phyloP scores from a whole-genome alignment of 805 yeast species.

The Hanseniaspora thailandica region DNA sequence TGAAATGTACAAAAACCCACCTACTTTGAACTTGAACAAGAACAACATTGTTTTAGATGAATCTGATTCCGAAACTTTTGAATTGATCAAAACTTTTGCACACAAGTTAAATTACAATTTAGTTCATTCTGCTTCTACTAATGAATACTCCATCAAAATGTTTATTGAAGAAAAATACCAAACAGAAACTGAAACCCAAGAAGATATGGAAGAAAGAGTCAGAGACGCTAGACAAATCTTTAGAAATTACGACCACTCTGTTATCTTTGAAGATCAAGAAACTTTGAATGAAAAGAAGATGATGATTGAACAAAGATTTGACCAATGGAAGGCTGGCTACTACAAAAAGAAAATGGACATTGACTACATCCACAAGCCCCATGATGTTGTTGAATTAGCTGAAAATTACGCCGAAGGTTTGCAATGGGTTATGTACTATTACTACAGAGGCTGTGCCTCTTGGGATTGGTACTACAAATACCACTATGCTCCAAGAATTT shows the following conservation, averaged over 20 bases:
- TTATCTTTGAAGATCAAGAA: conserved; percentile 46
- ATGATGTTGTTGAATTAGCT: conserved; percentile 49
- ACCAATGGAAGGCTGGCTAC: conserved; percentile 74
- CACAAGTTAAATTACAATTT: conserved; percentile 55
- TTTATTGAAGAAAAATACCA: conserved; percentile 41
- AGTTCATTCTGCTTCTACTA: conserved; percentile 48
- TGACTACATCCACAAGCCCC: conserved; percentile 44
- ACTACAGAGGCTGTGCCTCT: conserved; percentile 80
- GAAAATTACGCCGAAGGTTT: conserved; percentile 84
- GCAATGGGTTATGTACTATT: conserved; percentile 91
- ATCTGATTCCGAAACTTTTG: conserved; percentile 39
- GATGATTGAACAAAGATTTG: conserved; percentile 62
- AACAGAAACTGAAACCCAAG: conserved; percentile 49
- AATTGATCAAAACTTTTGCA: conserved; percentile 52
- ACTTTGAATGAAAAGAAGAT: conserved; percentile 40
- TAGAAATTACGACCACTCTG: conserved; percentile 54
- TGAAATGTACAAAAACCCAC: conserved; percentile 28
- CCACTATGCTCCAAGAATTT: conserved; percentile 90
- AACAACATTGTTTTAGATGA: conserved; percentile 30
- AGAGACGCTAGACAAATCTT: conserved; percentile 41
- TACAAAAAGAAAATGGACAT: conserved; percentile 72
- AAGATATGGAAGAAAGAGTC: conserved; percentile 47
- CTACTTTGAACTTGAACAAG: conserved; percentile 32
- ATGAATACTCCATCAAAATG: conserved; percentile 45
- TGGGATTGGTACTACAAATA: conserved; percentile 92